A percentile compares a stretch with the other conserved stretches of the same genome.
phyloP scores from a whole-genome alignment of 345 rosid genomes.

The Eucalyptus victrix region DNA sequence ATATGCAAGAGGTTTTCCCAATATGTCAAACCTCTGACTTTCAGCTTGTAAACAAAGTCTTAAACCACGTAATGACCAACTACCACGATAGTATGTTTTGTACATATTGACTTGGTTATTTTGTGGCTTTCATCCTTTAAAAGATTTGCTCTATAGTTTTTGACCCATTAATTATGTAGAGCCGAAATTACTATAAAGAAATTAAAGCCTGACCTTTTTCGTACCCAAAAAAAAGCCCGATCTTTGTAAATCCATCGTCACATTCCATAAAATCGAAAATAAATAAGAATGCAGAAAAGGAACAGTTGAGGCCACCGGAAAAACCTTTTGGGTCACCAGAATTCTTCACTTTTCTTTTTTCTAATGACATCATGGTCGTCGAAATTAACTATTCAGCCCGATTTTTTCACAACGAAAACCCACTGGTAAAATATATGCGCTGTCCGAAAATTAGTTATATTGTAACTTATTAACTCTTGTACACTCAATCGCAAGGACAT shows the following conservation, averaged over 20 bases:
- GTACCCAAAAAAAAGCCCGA: not conserved
- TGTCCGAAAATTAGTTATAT: too few species aligned
- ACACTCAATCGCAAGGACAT: not conserved
- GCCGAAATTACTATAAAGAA: not conserved
- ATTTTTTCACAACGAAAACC: too few species aligned
- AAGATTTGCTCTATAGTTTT: not conserved
- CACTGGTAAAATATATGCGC: too few species aligned
- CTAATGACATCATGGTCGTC: too few species aligned
- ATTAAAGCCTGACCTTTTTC: not conserved
- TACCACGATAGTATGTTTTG: not conserved
- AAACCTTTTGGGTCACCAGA: too few species aligned
- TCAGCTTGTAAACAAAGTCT: not conserved
- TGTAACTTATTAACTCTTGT: not conserved
- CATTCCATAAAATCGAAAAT: not conserved
- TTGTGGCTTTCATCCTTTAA: not conserved
- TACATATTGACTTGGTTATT: not conserved
- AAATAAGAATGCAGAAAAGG: not conserved
- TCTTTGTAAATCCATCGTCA: not conserved
- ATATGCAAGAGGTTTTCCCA: not conserved
- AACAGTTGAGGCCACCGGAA: not conserved
- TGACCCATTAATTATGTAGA: not conserved
- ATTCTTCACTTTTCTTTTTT: too few species aligned
- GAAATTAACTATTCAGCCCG: too few species aligned
- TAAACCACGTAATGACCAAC: not conserved
- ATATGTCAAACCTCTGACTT: not conserved